Evolutionary conservation across 257 asterid species (phyloP), one percentile per base, ranked within the genome.

Genomic region (Solanum microdontum): DNA sequence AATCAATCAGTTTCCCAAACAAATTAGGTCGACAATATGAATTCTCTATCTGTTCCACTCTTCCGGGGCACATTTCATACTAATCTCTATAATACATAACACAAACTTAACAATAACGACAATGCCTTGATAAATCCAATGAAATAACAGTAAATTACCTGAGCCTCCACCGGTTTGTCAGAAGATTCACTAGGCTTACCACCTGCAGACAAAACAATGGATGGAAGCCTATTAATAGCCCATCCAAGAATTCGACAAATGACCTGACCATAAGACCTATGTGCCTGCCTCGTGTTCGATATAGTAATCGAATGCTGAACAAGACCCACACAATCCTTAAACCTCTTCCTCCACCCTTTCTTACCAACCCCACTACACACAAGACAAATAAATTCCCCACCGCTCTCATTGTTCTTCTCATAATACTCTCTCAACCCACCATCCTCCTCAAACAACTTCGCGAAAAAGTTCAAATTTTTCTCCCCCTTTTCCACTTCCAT

Each of bases 161-260:
- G 89, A 40, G 70, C 86, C 73, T 86, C 88, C 10, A n/a, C 85
- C 8, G 77, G 74, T 64, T 87, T 90, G 36, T 66, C 64, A 32
- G 80, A 66, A 84, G 39, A 84, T 23, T 39, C 64, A 66, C 87
- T 7, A 36, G 76, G 12, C 75, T 84, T 66, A 23, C 73, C 90
- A 82, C 92, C 88, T 80, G 93, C 82, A 69, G 73, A 37, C 11
- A 94, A 90, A 37, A 84, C 93, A 89, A 92, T 58, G 14, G 89
- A n/a, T 6, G 93, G 86, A 75, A 96, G 95, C 88, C 87, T 86
- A 89, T 90, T 87, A 66, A 94, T 92, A 66, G 94, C 96, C 99
- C 99, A 96, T 87, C 97, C 95, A 90, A 95, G 94, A 90, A 92
- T 87, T 90, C 92, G 89, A 74, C 98, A 96, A 85, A 94, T 91